These are phyloP conservation scores for Dimocarpus longan DNA, from an alignment of 345 rosid species.

Conservation along the genomic window DNA sequence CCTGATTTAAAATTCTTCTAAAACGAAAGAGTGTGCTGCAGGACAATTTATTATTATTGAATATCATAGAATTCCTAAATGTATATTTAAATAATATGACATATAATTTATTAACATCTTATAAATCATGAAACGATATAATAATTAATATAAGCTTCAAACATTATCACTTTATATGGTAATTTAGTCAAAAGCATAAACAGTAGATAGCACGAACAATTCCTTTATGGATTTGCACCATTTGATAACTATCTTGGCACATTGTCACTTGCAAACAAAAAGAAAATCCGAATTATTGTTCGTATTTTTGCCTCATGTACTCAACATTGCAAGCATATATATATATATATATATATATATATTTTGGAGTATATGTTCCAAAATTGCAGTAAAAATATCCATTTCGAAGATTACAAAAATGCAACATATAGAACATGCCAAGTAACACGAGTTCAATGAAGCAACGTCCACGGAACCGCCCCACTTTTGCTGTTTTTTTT, in stretches of 20 bases:
- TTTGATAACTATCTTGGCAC: background rate
- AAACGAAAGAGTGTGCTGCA: too few relatives aligned
- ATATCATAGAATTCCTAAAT: too few relatives aligned
- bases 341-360: background rate
- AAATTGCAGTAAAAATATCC: background rate
- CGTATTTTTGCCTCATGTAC: background rate
- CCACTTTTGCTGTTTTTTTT: conserved; percentile 6
- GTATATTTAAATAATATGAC: too few relatives aligned
- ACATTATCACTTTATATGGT: too few relatives aligned
- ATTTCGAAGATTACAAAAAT: background rate
- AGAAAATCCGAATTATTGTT: background rate
- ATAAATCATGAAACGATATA: too few relatives aligned
- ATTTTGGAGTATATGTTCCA: background rate
- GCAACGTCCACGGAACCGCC: conserved; percentile 8
- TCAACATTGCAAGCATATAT: background rate
- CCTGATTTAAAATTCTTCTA: too few relatives aligned
- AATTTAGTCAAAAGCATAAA: too few relatives aligned
- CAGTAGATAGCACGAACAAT: too few relatives aligned
- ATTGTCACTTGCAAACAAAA: background rate
- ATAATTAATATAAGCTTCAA: too few relatives aligned
- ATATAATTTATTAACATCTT: too few relatives aligned
- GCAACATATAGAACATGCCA: background rate
- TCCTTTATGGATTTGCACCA: too few relatives aligned
- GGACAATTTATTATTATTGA: too few relatives aligned
- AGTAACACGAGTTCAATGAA: background rate